Evolutionary conservation across 495 filamentous ascomycete species (phyloP).

Genomic region (Achaetomiella virescens): DNA sequence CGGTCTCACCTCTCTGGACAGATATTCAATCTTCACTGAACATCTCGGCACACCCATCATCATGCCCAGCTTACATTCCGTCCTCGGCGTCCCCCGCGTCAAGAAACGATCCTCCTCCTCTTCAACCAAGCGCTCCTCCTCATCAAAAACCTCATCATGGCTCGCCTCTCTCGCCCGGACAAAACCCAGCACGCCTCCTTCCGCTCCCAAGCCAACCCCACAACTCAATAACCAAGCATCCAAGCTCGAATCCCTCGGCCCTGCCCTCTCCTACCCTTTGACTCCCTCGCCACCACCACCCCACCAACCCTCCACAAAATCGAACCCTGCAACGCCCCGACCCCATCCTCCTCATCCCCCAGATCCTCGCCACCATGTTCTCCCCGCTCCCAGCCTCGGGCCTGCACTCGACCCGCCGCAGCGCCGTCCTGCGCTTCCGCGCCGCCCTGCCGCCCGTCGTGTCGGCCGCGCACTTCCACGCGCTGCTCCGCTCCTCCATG

Average conservation of each 20-base stretch:
- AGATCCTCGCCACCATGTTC: constrained; percentile 62
- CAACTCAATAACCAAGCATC: constrained; percentile 38
- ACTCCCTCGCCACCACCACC: constrained; percentile 29
- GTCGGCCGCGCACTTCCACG: constrained; percentile 65
- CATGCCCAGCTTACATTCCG: constrained; percentile 28
- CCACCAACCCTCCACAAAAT: not conserved
- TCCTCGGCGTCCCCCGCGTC: constrained; percentile 35
- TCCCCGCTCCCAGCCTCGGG: constrained; percentile 60
- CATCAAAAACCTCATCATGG: constrained; percentile 46
- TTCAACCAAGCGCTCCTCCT: constrained; percentile 27
- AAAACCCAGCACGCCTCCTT: constrained; percentile 42
- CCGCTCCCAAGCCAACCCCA: constrained; percentile 28
- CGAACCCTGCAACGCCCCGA: constrained; percentile 28
- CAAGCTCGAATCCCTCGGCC: constrained; percentile 51
- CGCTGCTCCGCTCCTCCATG: constrained; percentile 57
- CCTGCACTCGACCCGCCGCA: constrained; percentile 67
- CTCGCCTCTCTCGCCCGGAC: constrained; percentile 45
- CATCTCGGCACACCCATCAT: not conserved
- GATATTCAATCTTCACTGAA: not conserved
- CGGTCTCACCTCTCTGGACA: no score
- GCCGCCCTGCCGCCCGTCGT: constrained; percentile 61
- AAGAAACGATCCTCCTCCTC: constrained; percentile 35
- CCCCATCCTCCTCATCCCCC: constrained; percentile 53
- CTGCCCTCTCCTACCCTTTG: constrained; percentile 44
- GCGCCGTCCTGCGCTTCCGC: constrained; percentile 64